Base-by-base conservation (phyloP, 2,329 filamentous ascomycete species). In the Beauveria pseudobassiana region DNA sequence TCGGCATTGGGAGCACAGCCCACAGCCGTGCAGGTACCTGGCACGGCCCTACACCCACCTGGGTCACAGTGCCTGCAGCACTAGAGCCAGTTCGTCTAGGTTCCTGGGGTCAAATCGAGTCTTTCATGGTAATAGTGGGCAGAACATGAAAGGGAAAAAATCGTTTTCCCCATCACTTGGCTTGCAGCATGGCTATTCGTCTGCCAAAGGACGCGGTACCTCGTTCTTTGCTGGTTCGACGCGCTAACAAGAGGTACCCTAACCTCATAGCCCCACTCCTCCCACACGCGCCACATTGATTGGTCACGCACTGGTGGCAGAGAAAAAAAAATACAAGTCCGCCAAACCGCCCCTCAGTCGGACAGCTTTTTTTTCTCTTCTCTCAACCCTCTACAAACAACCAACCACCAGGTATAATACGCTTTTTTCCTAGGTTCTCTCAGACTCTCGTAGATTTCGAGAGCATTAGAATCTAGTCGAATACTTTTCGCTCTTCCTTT, bases 401-500 rank as follows among this genome's bases (percentile, higher is more conserved):
- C 49, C 69, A 70, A 67, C 66, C 63, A 66, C 63, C 64, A 64
- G 63, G 73, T 66, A 71, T 66, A 68, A 66, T 68, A 69, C 68
- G 62, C 64, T 64, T 66, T 65, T 59, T 66, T 65, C 75, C 70
- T 79, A 78, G 73, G 71, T 75, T 72, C 67, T 68, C 68, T 71
- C 40, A 68, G 67, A 70, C 75, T 78, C 76, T 77, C 74, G 74
- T 73, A 65, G 68, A 67, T 67, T 64, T 74, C 74, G 81, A 76
- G 80, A 79, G 76, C 70, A 60, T 53, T 69, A 72, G 71, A 75
- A 74, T 82, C 79, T 82, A 80, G 77, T 70, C 67, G 71, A 72
- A 64, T 73, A 61, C 67, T 61, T 49, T 67, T 70, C 68, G 54
- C 67, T 70, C 69, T 64, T 62, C 65, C 26, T 60, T 50, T 1